Conservation (phyloP, 495 filamentous ascomycete species). For the Penicilliopsis zonata region DNA sequence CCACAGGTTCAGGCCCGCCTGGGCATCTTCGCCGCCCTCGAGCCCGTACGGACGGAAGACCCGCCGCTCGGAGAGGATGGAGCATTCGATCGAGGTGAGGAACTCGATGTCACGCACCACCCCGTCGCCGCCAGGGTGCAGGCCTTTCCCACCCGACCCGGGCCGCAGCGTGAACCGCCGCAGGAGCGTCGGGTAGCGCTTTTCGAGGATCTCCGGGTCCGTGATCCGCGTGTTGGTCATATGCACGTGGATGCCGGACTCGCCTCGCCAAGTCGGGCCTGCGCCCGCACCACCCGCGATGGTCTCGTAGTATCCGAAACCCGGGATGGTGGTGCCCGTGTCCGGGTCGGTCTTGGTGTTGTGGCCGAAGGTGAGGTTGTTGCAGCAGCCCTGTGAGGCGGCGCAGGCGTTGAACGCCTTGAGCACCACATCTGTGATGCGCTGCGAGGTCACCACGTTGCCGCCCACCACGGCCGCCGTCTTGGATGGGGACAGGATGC, state of each 20-base stretch:
- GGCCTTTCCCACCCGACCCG: constrained; percentile 56
- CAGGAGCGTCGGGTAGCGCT: constrained; percentile 80
- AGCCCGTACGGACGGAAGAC: constrained; percentile 86
- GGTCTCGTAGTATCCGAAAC: constrained; percentile 97
- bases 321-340: constrained; percentile 70
- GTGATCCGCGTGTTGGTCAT: constrained; percentile 99
- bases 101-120: constrained; percentile 94
- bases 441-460: constrained; percentile 85
- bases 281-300: constrained; percentile 90
- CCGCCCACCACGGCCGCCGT: constrained; percentile 90
- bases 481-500: constrained; percentile 75
- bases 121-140: constrained; percentile 76
- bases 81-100: constrained; percentile 74
- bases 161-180: constrained; percentile 68
- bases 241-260: constrained; percentile 82
- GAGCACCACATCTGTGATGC: constrained; percentile 89
- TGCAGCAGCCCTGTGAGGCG: constrained; percentile 84
- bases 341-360: constrained; percentile 41
- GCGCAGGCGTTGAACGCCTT: constrained; percentile 85
- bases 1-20: constrained; percentile 80
- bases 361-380: constrained; percentile 54
- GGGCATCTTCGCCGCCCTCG: constrained; percentile 70
- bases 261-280: constrained; percentile 77
- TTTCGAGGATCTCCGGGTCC: constrained; percentile 90
- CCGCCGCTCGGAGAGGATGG: constrained; percentile 76